A percentile compares a stretch with the other conserved stretches of the same genome.
Evolutionary conservation across 2,329 filamentous ascomycete species (phyloP).

Genomic region (Trichoderma pleuroti): DNA sequence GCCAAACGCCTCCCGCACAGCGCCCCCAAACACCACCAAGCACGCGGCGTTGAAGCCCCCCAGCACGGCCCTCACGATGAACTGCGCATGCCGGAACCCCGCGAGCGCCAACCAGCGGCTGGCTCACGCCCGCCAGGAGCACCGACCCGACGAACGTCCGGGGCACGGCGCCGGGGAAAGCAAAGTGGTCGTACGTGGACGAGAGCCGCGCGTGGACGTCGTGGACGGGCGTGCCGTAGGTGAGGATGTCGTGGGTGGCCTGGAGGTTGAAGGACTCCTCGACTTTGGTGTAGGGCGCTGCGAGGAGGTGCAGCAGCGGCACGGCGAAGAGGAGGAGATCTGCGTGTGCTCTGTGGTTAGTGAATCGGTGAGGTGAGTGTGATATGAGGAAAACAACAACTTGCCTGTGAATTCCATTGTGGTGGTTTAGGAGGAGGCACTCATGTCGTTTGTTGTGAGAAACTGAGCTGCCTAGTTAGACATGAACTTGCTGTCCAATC

Average conservation of each 20-base stretch:
- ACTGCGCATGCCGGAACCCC: slow-evolving; percentile 53
- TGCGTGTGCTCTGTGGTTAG: slow-evolving; percentile 6
- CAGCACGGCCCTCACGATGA: slow-evolving; percentile 70
- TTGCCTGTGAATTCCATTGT: slow-evolving; percentile 8
- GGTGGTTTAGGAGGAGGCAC: background rate
- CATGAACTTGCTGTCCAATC: too few relatives aligned
- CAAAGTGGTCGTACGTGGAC: slow-evolving; percentile 78
- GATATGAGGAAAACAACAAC: background rate
- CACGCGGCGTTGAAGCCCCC: slow-evolving; percentile 71
- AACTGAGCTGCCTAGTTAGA: background rate
- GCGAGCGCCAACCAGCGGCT: slow-evolving; percentile 60
- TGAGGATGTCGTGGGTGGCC: slow-evolving; percentile 83
- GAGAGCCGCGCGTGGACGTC: slow-evolving; percentile 53
- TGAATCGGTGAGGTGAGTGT: too few relatives aligned
- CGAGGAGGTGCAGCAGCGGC: slow-evolving; percentile 64
- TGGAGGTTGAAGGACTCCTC: slow-evolving; percentile 99
- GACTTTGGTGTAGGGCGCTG: slow-evolving; percentile 90
- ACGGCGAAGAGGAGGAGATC: slow-evolving; percentile 47
- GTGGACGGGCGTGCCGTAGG: slow-evolving; percentile 67
- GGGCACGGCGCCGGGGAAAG: slow-evolving; percentile 87
- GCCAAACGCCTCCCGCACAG: slow-evolving; percentile 67
- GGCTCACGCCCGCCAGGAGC: slow-evolving; percentile 67
- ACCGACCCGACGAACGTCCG: slow-evolving; percentile 84
- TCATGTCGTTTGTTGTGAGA: background rate
- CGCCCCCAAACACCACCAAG: slow-evolving; percentile 62